A percentile compares a stretch with the other conserved stretches of the same genome.
phyloP scores from a whole-genome alignment of 768 basidiomycete species.

The Pleurotus sapidus region DNA sequence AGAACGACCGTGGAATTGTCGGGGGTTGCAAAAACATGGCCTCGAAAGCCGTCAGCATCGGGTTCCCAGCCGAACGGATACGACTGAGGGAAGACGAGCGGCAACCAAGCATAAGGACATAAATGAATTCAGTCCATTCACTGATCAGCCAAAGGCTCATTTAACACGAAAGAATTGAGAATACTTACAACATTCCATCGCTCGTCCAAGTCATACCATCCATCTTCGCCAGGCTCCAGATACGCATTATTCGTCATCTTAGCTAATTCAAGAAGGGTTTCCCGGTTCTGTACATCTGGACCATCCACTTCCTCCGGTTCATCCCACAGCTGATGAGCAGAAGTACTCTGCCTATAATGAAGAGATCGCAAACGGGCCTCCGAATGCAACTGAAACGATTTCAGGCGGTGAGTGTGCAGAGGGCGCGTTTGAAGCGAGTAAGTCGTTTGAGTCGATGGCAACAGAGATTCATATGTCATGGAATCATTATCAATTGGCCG shows the following conservation, averaged over 20 bases:
- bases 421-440: slow-evolving; percentile 37
- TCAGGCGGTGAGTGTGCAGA: slow-evolving; percentile 39
- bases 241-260: slow-evolving; percentile 98
- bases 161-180: background rate
- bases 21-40: slow-evolving; percentile 83
- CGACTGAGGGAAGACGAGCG: slow-evolving; percentile 34
- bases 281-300: slow-evolving; percentile 76
- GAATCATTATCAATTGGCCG: background rate
- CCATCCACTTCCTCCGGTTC: slow-evolving; percentile 67
- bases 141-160: background rate
- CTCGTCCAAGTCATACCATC: slow-evolving; percentile 76
- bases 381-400: slow-evolving; percentile 42
- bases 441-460: slow-evolving; percentile 11
- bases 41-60: slow-evolving; percentile 83
- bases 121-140: background rate
- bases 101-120: slow-evolving; percentile 6
- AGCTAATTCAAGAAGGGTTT: slow-evolving; percentile 77
- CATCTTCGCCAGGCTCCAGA: slow-evolving; percentile 51
- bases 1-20: slow-evolving; percentile 85
- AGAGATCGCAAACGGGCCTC: slow-evolving; percentile 44
- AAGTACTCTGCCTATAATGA: slow-evolving; percentile 37
- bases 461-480: background rate
- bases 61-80: slow-evolving; percentile 93
- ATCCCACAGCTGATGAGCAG: slow-evolving; percentile 51
- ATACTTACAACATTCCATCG: slow-evolving; percentile 58